These are phyloP conservation scores for Aspergillus piperis DNA, from an alignment of 2,329 filamentous ascomycete genomes.

Conservation along the genomic window DNA sequence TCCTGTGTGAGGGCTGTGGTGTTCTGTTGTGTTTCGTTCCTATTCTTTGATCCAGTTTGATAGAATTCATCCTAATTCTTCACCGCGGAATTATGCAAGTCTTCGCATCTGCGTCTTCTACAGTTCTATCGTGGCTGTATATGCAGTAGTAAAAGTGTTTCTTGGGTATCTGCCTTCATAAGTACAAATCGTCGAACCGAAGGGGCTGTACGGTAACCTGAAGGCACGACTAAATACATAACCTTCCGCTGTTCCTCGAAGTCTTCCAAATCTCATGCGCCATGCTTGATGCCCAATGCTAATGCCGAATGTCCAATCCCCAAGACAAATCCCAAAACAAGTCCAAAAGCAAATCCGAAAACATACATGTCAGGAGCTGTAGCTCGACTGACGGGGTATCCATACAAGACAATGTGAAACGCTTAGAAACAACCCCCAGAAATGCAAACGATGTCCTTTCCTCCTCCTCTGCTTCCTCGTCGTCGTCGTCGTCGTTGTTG, in stretches of 20 bases:
- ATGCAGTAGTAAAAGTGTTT: neutral
- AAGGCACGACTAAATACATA: neutral
- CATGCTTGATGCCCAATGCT: neutral
- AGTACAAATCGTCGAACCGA: neutral
- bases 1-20: neutral
- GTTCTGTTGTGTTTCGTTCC: neutral
- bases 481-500: too few relatives aligned
- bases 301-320: neutral
- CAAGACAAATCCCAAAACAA: neutral
- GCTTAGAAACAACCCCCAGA: neutral
- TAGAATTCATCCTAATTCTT: neutral
- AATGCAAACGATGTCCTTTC: neutral
- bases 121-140: neutral
- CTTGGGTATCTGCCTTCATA: neutral
- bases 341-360: neutral
- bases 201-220: neutral
- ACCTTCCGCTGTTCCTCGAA: neutral
- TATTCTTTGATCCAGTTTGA: neutral
- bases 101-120: neutral
- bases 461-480: neutral
- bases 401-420: neutral
- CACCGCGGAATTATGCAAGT: neutral
- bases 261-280: neutral
- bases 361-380: constrained; percentile 22
- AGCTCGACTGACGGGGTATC: constrained; percentile 28